Percentiles rank a stretch among this genome's conserved stretches.
These are phyloP conservation scores for Pelargonium citronellum DNA, from an alignment of 441 rosid species.

Conservation along the genomic window DNA sequence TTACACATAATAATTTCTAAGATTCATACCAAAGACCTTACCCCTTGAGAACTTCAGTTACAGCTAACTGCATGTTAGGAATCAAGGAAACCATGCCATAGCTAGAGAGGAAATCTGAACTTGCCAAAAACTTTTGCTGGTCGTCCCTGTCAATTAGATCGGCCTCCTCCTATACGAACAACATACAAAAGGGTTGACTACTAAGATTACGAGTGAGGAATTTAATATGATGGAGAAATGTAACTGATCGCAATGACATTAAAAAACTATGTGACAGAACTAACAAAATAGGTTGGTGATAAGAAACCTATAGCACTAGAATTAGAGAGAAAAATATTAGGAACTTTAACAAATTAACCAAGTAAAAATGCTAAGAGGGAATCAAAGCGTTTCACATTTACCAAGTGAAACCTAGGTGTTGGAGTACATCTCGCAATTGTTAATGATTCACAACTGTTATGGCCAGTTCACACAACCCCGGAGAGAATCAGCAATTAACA, in stretches of 20 bases:
- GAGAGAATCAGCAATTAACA: too few species aligned
- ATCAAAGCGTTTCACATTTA: too few species aligned
- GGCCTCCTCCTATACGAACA: conserved; percentile 49
- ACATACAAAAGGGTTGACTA: background rate
- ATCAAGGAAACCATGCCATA: conserved; percentile 52
- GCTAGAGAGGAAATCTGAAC: conserved; percentile 72
- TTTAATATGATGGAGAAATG: background rate
- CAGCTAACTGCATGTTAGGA: conserved; percentile 53
- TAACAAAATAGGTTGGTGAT: too few species aligned
- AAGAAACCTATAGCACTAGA: too few species aligned
- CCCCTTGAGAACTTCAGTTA: conserved; percentile 67
- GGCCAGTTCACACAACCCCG: too few species aligned
- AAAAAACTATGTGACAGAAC: too few species aligned
- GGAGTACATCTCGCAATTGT: too few species aligned
- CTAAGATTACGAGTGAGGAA: background rate
- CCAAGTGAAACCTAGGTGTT: too few species aligned
- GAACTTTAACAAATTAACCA: too few species aligned
- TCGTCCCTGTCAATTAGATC: conserved; percentile 63
- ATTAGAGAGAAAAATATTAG: too few species aligned
- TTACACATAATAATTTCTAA: background rate
- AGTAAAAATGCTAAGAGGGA: too few species aligned
- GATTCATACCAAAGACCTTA: conserved; percentile 22
- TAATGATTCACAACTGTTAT: too few species aligned
- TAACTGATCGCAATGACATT: background rate
- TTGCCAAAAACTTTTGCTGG: conserved; percentile 65